Conservation (phyloP, 2,329 filamentous ascomycete genomes). For the Ophiostoma triangulosporum region DNA sequence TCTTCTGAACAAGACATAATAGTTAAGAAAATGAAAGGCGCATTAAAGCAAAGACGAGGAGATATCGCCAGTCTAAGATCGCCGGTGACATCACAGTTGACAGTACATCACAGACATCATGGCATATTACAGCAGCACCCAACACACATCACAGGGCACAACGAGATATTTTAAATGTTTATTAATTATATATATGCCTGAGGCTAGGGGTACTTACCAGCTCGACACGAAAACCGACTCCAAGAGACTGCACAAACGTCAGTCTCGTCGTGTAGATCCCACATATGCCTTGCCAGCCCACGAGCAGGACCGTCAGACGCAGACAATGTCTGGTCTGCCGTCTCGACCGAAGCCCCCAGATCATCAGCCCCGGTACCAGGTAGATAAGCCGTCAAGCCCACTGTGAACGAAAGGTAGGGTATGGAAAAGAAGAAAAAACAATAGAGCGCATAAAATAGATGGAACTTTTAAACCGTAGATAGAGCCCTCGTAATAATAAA, state of each 20-base stretch:
- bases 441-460: not conserved
- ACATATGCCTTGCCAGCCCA: slow-evolving; percentile 9
- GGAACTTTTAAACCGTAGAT: not conserved
- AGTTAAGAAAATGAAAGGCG: no score
- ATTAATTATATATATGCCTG: no score
- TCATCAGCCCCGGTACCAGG: not conserved
- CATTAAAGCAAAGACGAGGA: no score
- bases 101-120: no score
- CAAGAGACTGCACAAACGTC: no score
- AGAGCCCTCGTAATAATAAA: not conserved
- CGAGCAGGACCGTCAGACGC: not conserved
- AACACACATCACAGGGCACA: no score
- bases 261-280: slow-evolving; percentile 5
- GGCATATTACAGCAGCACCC: no score
- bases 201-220: slow-evolving; percentile 12
- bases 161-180: no score
- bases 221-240: slow-evolving; percentile 2
- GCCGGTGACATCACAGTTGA: no score
- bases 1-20: no score
- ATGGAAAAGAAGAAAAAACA: not conserved
- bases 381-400: not conserved
- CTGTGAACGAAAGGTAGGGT: not conserved
- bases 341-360: not conserved
- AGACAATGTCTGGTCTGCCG: not conserved
- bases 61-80: no score